Evolutionary conservation across 345 rosid species (phyloP).

Genomic region (Populus euphratica): DNA sequence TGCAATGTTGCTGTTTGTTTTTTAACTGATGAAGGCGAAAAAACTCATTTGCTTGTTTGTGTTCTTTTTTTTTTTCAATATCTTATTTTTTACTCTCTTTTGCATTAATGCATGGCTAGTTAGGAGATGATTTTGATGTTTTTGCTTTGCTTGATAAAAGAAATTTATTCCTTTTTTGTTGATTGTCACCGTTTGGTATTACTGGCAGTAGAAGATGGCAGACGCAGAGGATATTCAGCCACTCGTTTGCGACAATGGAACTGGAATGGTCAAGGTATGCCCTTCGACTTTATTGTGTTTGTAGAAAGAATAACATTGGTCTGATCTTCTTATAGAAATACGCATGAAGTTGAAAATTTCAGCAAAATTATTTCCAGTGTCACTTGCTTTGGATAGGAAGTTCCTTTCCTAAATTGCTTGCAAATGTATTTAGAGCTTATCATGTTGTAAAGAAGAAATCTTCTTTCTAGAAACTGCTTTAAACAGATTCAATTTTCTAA

Average conservation of each 20-base stretch:
- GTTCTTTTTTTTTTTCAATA: background rate
- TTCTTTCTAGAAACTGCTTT: background rate
- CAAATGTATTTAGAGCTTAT: background rate
- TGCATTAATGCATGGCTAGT: background rate
- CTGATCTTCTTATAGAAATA: background rate
- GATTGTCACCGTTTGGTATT: background rate
- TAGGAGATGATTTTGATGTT: background rate
- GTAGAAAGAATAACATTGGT: background rate
- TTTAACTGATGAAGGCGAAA: too few relatives aligned
- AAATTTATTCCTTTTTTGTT: background rate
- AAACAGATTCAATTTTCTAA: background rate
- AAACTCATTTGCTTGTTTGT: background rate
- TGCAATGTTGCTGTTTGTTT: background rate
- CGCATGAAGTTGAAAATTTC: background rate
- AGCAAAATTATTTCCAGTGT: background rate
- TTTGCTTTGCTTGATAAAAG: background rate
- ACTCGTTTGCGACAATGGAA: conserved; percentile 76
- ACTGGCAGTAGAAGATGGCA: conserved; percentile 56
- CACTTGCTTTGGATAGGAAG: background rate
- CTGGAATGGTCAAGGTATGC: conserved; percentile 82
- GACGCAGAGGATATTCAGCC: conserved; percentile 63
- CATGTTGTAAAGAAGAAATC: background rate
- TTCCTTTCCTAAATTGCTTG: background rate
- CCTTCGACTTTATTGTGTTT: background rate
- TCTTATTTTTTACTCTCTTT: background rate